These are phyloP conservation scores for Fusarium mangiferae DNA, from an alignment of 2,329 filamentous ascomycete genomes.

Conservation along the genomic window DNA sequence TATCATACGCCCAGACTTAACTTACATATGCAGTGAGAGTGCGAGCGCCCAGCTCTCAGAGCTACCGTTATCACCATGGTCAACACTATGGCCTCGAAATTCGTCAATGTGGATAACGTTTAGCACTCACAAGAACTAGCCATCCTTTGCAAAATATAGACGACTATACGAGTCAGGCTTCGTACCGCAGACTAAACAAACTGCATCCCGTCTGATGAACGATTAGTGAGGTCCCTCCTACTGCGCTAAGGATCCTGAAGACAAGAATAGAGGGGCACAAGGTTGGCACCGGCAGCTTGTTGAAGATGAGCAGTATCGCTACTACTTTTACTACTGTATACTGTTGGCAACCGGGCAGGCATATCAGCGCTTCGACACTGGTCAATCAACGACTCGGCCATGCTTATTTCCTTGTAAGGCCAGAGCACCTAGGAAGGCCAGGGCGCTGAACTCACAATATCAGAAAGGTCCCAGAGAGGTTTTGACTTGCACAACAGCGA, in stretches of 20 bases:
- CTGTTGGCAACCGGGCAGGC: neutral
- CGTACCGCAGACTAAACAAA: neutral
- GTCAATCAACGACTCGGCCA: neutral
- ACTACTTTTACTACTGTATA: neutral
- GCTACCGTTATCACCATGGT: neutral
- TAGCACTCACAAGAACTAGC: neutral
- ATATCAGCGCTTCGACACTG: neutral
- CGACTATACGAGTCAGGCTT: neutral
- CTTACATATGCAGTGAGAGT: neutral
- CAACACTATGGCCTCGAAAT: neutral
- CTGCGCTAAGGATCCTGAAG: neutral
- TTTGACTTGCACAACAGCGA: neutral
- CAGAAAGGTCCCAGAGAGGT: neutral
- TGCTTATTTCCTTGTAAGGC: neutral
- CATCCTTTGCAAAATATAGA: neutral
- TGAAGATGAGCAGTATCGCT: slow-evolving; percentile 6
- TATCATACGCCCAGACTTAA: neutral
- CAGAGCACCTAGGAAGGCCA: neutral
- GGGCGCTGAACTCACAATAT: neutral
- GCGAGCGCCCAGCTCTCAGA: neutral
- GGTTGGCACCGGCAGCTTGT: slow-evolving; percentile 8
- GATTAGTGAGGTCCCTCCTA: neutral
- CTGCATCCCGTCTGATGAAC: neutral
- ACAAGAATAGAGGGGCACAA: slow-evolving; percentile 3
- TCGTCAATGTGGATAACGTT: neutral